Percentiles rank a stretch among this genome's conserved stretches.
Conservation (phyloP, 192 early-diverging fungal genomes). For the Dissophora globulifera region DNA sequence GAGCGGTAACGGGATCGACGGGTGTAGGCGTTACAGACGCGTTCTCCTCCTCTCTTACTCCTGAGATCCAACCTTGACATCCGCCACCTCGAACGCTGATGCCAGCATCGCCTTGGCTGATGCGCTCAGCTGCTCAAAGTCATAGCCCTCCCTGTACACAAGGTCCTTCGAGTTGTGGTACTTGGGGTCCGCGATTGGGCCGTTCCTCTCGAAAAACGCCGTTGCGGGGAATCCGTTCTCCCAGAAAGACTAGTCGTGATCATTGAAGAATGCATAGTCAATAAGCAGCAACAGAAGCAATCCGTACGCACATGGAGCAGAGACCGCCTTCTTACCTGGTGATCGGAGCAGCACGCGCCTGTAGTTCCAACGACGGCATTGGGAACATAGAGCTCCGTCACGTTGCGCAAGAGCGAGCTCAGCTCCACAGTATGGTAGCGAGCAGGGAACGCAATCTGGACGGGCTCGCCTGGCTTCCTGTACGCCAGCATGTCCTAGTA, state of each 20-base stretch:
- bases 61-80: slow-evolving; percentile 16
- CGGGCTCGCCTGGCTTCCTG: slow-evolving; percentile 54
- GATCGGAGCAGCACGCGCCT: slow-evolving; percentile 58
- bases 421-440: slow-evolving; percentile 52
- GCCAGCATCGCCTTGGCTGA: slow-evolving; percentile 57
- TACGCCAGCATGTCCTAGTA: slow-evolving; percentile 58
- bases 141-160: slow-evolving; percentile 55
- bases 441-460: slow-evolving; percentile 56
- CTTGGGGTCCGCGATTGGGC: slow-evolving; percentile 59
- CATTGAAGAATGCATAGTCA: neutral
- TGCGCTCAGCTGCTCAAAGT: slow-evolving; percentile 53
- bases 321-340: slow-evolving; percentile 48
- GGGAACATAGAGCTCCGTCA: slow-evolving; percentile 54
- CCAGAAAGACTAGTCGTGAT: slow-evolving; percentile 46
- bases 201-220: slow-evolving; percentile 59
- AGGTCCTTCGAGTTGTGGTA: slow-evolving; percentile 59
- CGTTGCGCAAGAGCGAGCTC: slow-evolving; percentile 43
- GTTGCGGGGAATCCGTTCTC: slow-evolving; percentile 54
- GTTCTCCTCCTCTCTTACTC: neutral
- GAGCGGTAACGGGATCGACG: no score
- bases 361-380: slow-evolving; percentile 50
- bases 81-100: slow-evolving; percentile 55
- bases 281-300: no score
- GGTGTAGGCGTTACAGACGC: no score
- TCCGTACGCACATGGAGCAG: no score